phyloP scores from a whole-genome alignment of 371 early-diverging fungal genomes.

The Mortierella sp. region DNA sequence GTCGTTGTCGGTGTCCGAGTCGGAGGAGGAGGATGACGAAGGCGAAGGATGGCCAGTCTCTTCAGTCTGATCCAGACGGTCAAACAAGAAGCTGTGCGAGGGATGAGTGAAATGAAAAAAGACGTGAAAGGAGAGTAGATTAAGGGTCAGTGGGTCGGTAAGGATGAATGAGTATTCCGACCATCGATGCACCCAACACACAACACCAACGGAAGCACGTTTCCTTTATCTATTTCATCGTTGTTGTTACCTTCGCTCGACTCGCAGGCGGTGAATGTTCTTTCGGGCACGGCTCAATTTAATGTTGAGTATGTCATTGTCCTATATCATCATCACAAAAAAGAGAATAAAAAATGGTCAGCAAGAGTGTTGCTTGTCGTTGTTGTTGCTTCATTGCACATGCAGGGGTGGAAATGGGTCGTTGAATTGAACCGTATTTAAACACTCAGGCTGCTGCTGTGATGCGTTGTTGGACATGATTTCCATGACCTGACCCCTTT shows the following conservation, averaged over 20 bases:
- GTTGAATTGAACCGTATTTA: background rate
- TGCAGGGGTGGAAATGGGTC: slow-evolving; percentile 8
- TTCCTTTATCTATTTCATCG: background rate
- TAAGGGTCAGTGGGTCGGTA: background rate
- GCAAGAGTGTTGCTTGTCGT: background rate
- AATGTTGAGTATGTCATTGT: slow-evolving; percentile 52
- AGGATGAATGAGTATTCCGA: background rate
- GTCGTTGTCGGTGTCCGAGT: slow-evolving; percentile 36
- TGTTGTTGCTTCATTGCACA: too few relatives aligned
- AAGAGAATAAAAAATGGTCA: background rate
- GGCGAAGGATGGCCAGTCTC: slow-evolving; percentile 22
- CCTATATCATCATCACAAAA: slow-evolving; percentile 18
- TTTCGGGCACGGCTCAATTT: slow-evolving; percentile 55
- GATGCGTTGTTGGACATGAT: background rate
- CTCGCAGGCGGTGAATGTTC: slow-evolving; percentile 49
- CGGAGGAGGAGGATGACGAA: slow-evolving; percentile 30
- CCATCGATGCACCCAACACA: too few relatives aligned
- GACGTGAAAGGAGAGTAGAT: background rate
- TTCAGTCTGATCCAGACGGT: slow-evolving; percentile 36
- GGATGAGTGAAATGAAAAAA: background rate
- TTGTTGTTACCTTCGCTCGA: slow-evolving; percentile 49
- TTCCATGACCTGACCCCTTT: slow-evolving; percentile 1
- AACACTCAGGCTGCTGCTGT: background rate
- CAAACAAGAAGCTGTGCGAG: slow-evolving; percentile 39
- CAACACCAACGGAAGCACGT: background rate